Evolutionary conservation across 2,329 filamentous ascomycete genomes (phyloP), one percentile per base, ranked within the genome.

Genomic region (Periconia digitata): DNA sequence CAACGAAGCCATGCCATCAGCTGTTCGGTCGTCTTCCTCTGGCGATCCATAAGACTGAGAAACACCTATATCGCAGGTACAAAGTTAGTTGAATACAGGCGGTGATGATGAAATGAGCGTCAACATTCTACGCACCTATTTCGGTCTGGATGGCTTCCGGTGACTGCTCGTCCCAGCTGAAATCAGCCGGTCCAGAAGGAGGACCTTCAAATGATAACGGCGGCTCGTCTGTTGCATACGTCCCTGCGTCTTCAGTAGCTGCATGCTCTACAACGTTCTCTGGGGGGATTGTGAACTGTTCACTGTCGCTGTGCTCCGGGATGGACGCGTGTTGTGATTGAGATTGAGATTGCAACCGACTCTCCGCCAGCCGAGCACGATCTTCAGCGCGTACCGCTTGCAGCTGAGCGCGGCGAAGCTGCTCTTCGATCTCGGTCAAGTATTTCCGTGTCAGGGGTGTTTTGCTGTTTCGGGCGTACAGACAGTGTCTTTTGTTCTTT

Each of bases 401-500:
- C 16, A 47, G 16, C 17, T 54, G 48, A 27, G 36, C 40, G 18
- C 49, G 42, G 16, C 48, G 48, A 16, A 54, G 48, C 17, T 49
- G 42, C 40, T 51, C 43, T 37, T 51, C 49, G 23, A 54, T 37
- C 18, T 51, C 44, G 20, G 48, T 54, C 35, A 54, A 40, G 34
- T 46, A 43, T 32, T 72, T 77, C 37, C 77, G 67, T 5, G 76
- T 79, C 50, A 79, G 62, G 5, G 76, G 76, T 12, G 76, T 79
- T 38, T 72, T 69, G n/a, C 70, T 68, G 43, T 77, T 72, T 52
- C 74, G 76, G 54, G 79, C 76, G 47, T 79, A 79, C 6, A 77
- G 62, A 50, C 77, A 79, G 50, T 76, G 72, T 13, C 76, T 63
- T 36, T 72, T 67, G 54, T 76, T 75, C 47, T 72, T 73, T 40